phyloP scores from a whole-genome alignment of 768 basidiomycete species.

The Amanita brunnescens region DNA sequence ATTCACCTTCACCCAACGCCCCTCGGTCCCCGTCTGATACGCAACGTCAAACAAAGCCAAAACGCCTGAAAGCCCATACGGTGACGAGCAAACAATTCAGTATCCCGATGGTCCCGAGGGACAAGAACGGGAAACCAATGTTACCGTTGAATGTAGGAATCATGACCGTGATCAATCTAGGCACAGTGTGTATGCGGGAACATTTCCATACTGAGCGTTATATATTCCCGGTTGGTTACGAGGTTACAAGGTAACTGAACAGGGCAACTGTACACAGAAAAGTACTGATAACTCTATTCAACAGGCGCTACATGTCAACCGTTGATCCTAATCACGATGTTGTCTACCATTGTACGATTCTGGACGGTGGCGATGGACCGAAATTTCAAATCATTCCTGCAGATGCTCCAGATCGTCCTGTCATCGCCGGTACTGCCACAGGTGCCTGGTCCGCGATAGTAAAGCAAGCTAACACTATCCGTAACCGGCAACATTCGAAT shows the following conservation, averaged over 20 bases:
- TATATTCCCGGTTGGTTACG: slow-evolving; percentile 84
- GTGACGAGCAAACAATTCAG: slow-evolving; percentile 69
- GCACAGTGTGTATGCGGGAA: slow-evolving; percentile 72
- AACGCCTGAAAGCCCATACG: slow-evolving; percentile 72
- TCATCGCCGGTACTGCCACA: slow-evolving; percentile 81
- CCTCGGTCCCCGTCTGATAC: slow-evolving; percentile 22
- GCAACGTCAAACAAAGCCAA: slow-evolving; percentile 57
- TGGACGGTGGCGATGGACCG: slow-evolving; percentile 78
- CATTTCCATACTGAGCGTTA: slow-evolving; percentile 85
- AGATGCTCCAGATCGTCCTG: slow-evolving; percentile 60
- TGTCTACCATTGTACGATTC: slow-evolving; percentile 75
- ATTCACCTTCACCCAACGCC: slow-evolving; percentile 15
- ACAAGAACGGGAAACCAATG: slow-evolving; percentile 60
- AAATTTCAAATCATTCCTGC: slow-evolving; percentile 78
- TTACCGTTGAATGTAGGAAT: slow-evolving; percentile 79
- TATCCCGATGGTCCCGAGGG: slow-evolving; percentile 74
- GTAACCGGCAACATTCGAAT: slow-evolving; percentile 77
- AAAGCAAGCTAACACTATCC: slow-evolving; percentile 71
- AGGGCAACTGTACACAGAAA: background rate
- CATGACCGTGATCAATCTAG: slow-evolving; percentile 72
- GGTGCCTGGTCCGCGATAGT: slow-evolving; percentile 84
- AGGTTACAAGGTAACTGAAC: slow-evolving; percentile 57
- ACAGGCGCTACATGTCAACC: slow-evolving; percentile 73
- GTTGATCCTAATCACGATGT: slow-evolving; percentile 57
- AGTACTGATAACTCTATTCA: slow-evolving; percentile 6